A percentile compares a stretch with the other conserved stretches of the same genome.
Evolutionary conservation across 1,139 yeast genomes (phyloP).

Genomic region (Williopsis jadinii): DNA sequence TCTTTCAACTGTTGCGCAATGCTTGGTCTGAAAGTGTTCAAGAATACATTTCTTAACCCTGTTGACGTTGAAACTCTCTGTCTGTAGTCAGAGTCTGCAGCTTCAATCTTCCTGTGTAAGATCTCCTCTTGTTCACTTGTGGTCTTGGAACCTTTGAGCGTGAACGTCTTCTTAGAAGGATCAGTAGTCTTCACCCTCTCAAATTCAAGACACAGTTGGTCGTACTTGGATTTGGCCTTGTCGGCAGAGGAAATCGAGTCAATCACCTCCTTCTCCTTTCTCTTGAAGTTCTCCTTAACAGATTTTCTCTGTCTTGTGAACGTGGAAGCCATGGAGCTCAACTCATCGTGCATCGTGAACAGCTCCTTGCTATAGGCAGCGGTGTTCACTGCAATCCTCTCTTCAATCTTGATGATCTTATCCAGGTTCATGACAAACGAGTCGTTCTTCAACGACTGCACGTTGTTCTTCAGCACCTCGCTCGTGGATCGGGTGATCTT

Average conservation of each 20-base stretch:
- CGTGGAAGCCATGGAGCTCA: constrained; percentile 62
- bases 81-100: constrained; percentile 81
- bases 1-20: constrained; percentile 68
- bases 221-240: constrained; percentile 79
- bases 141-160: constrained; percentile 69
- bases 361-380: constrained; percentile 72
- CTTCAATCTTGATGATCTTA: constrained; percentile 69
- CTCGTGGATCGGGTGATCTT: constrained; percentile 56
- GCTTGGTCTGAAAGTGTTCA: constrained; percentile 71
- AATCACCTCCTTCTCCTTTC: constrained; percentile 74
- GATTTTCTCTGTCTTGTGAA: constrained; percentile 66
- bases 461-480: constrained; percentile 39
- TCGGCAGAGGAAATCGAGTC: constrained; percentile 83
- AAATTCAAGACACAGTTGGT: constrained; percentile 76
- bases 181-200: constrained; percentile 77
- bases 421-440: constrained; percentile 64
- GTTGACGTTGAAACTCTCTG: constrained; percentile 69
- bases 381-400: constrained; percentile 65
- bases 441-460: constrained; percentile 51
- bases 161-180: constrained; percentile 74
- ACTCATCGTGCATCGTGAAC: constrained; percentile 80
- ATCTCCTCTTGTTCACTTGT: constrained; percentile 93
- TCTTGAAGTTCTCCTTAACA: constrained; percentile 73
- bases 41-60: constrained; percentile 64
- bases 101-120: constrained; percentile 67